These are phyloP conservation scores for Leccinum olivaceopallidum DNA, from an alignment of 768 basidiomycete species.

Conservation along the genomic window DNA sequence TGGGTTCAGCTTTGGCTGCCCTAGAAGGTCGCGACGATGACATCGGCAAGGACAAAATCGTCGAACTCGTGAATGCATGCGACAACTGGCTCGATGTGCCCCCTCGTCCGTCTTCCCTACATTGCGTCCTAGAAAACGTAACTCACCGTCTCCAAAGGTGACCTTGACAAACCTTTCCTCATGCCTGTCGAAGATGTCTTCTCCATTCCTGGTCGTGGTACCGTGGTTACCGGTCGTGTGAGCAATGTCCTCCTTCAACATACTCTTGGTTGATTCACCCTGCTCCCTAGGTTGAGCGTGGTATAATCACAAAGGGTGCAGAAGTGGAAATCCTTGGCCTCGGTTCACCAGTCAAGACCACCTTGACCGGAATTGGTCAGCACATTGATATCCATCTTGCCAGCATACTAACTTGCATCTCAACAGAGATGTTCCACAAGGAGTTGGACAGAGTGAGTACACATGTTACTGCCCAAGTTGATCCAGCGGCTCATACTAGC, in stretches of 20 bases:
- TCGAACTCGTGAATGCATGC: conserved; percentile 81
- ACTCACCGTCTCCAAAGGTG: conserved; percentile 51
- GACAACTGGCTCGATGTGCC: conserved; percentile 96
- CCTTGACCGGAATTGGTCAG: conserved; percentile 87
- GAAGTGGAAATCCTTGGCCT: conserved; percentile 94
- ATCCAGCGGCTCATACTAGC: conserved; percentile 7
- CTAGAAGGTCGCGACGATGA: conserved; percentile 83
- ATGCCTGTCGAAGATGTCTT: conserved; percentile 96
- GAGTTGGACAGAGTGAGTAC: conserved; percentile 84
- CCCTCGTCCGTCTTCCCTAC: conserved; percentile 55
- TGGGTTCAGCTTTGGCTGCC: conserved; percentile 96
- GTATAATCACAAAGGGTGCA: conserved; percentile 83
- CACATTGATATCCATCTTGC: background rate
- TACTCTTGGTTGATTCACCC: background rate
- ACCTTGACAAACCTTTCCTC: conserved; percentile 97
- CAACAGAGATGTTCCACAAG: conserved; percentile 98
- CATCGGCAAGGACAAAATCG: conserved; percentile 78
- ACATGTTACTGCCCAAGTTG: background rate
- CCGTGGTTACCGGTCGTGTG: conserved; percentile 93
- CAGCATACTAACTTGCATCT: conserved; percentile 8
- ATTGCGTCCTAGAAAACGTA: background rate
- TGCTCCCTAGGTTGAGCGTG: conserved; percentile 77
- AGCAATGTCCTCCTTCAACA: conserved; percentile 25
- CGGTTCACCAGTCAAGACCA: conserved; percentile 83
- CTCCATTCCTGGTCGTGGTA: conserved; percentile 98